Percentiles rank a stretch among this genome's conserved stretches.
Evolutionary conservation across 345 rosid genomes (phyloP).

Genomic region (Euphorbia tirucalli): DNA sequence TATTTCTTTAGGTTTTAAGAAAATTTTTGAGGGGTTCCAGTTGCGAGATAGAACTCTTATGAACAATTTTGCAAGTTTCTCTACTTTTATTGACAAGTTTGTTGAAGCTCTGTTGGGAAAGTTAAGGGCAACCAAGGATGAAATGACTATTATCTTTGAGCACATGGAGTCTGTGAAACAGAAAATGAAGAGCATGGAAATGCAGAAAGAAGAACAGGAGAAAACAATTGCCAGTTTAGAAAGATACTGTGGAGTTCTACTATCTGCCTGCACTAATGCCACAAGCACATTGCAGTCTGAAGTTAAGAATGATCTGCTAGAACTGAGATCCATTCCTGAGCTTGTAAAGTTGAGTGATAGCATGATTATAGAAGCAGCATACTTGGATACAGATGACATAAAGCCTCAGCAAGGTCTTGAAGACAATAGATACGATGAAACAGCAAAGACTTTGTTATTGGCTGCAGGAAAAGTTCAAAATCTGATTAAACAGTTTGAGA

Average conservation of each 20-base stretch:
- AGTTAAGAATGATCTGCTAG: slow-evolving; percentile 45
- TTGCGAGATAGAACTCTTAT: slow-evolving; percentile 47
- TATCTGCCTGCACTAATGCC: slow-evolving; percentile 61
- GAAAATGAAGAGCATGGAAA: slow-evolving; percentile 43
- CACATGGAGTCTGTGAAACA: slow-evolving; percentile 54
- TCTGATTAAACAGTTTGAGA: slow-evolving; percentile 48
- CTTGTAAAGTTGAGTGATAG: slow-evolving; percentile 35
- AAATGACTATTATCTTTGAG: slow-evolving; percentile 30
- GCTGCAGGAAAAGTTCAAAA: slow-evolving; percentile 40
- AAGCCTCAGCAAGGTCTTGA: slow-evolving; percentile 28
- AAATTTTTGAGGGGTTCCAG: slow-evolving; percentile 49
- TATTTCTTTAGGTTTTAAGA: slow-evolving; percentile 49
- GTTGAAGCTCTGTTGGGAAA: slow-evolving; percentile 44
- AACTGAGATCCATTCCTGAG: slow-evolving; percentile 40
- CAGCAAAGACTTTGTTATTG: slow-evolving; percentile 45
- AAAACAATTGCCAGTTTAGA: slow-evolving; percentile 41
- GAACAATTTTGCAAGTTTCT: slow-evolving; percentile 49
- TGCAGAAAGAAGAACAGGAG: slow-evolving; percentile 48
- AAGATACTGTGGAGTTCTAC: slow-evolving; percentile 43
- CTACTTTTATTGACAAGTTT: slow-evolving; percentile 47
- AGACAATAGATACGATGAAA: slow-evolving; percentile 34
- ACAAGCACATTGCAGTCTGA: slow-evolving; percentile 52
- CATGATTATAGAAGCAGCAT: slow-evolving; percentile 30
- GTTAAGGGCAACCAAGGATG: slow-evolving; percentile 44
- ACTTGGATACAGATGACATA: slow-evolving; percentile 34